Base-by-base conservation (phyloP, 1,139 yeast species). In the Lodderomyces pseudojiufengensis region DNA sequence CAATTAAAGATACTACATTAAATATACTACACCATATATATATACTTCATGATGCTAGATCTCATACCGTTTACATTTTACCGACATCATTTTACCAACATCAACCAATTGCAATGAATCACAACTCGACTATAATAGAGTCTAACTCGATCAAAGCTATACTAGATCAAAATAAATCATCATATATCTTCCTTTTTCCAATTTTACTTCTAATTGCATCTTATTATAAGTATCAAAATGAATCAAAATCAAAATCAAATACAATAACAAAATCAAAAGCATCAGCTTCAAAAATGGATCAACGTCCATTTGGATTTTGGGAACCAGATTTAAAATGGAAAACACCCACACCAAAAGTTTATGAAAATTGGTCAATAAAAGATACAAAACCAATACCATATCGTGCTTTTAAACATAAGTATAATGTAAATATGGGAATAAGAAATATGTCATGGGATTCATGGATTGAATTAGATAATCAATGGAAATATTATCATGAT, bases 401-500 rank as follows among this genome's bases (percentile, higher is more conserved):
- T 50, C 61, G 84, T 38, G 82, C 84, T 0, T 78, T 78, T 52
- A 77, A 68, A 50, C 79, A 75, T 52, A 76, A 72, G 41, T 78
- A 78, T 48, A 52, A 52, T 41, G 59, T 65, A 15, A 78, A 79
- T 21, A 79, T 79, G 85, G 85, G 84, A n/a, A 78, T 78, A 32
- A 59, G 84, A 46, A 64, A 61, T 41, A 73, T 78, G 80, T 73
- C 76, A 35, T 70, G 72, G 67, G 61, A 72, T 37, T 62, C 63
- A 34, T 80, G 86, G 86, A 72, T 80, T 44, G 82, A 80, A 52
- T 60, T 80, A 36, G 86, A 80, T 53, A 78, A 74, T 44, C 78
- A 79, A 53, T 80, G 84, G 83, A 47, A 46, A 36, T 70, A 69
- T 45, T 79, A 53, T 46, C 84, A 80, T 51, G 49, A 67, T 16